These are phyloP conservation scores for Extremus antarcticus DNA, from an alignment of 495 filamentous ascomycete genomes.

Conservation along the genomic window DNA sequence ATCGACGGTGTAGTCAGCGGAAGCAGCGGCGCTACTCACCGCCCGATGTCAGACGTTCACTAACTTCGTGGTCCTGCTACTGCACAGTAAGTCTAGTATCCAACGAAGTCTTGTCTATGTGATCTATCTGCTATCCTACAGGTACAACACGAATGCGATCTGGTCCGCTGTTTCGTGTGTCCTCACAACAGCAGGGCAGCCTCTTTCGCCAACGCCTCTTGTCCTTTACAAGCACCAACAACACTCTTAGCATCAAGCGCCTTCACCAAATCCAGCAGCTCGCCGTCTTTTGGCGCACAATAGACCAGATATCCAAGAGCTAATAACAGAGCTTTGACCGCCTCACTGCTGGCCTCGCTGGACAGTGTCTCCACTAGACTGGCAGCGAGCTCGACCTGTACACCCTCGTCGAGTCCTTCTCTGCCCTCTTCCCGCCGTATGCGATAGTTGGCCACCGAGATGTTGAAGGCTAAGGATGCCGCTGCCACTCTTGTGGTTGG, in stretches of 20 bases:
- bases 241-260: conserved; percentile 53
- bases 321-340: conserved; percentile 57
- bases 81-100: too few species aligned
- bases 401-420: conserved; percentile 52
- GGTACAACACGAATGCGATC: too few species aligned
- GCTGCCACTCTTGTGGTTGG: conserved; percentile 58
- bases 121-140: neutral
- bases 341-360: conserved; percentile 58
- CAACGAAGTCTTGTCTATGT: too few species aligned
- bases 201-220: conserved; percentile 8
- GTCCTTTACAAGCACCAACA: conserved; percentile 2
- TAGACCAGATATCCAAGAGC: conserved; percentile 67
- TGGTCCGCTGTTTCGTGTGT: too few species aligned
- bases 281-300: conserved; percentile 52
- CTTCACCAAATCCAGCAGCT: conserved; percentile 62
- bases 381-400: conserved; percentile 69
- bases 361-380: conserved; percentile 64
- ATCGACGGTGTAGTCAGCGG: neutral
- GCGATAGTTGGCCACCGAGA: conserved; percentile 59
- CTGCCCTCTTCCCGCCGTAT: conserved; percentile 45
- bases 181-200: neutral
- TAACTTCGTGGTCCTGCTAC: too few species aligned
- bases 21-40: neutral
- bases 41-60: too few species aligned
- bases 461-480: conserved; percentile 71